Evolutionary conservation across 2,329 filamentous ascomycete genomes (phyloP).

Genomic region (Colletotrichum australisinense): DNA sequence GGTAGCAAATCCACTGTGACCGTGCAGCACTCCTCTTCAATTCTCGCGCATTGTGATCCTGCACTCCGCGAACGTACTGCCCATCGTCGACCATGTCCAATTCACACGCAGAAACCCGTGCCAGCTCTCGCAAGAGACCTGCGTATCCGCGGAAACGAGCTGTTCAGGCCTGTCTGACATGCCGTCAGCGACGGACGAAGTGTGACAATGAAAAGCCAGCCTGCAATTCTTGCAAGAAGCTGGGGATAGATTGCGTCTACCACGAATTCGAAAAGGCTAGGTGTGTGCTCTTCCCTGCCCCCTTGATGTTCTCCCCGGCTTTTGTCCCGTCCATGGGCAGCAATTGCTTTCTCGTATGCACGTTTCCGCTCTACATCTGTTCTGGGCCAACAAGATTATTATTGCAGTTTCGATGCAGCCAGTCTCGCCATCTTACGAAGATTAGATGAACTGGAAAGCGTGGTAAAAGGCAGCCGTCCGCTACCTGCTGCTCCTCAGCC

Average conservation of each 20-base stretch:
- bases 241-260: conserved; percentile 19
- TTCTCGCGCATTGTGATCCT: not conserved
- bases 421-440: conserved; percentile 8
- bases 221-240: not conserved
- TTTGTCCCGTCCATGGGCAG: too few relatives aligned
- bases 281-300: not conserved
- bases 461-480: not conserved
- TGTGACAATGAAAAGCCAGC: conserved; percentile 12
- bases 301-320: too few relatives aligned
- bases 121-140: not conserved
- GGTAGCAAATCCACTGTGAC: too few relatives aligned
- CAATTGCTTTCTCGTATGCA: too few relatives aligned
- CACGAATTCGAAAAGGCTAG: conserved; percentile 17
- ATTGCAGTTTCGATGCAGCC: conserved; percentile 6
- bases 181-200: conserved; percentile 11
- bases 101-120: not conserved
- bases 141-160: conserved; percentile 22
- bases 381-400: not conserved
- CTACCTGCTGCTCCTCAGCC: not conserved
- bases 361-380: too few relatives aligned
- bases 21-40: too few relatives aligned
- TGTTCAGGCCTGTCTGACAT: conserved; percentile 9
- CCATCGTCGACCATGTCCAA: not conserved
- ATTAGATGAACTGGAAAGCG: not conserved
- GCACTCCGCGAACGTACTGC: not conserved